Conservation (phyloP, 768 basidiomycete species). For the Russula brevipes region DNA sequence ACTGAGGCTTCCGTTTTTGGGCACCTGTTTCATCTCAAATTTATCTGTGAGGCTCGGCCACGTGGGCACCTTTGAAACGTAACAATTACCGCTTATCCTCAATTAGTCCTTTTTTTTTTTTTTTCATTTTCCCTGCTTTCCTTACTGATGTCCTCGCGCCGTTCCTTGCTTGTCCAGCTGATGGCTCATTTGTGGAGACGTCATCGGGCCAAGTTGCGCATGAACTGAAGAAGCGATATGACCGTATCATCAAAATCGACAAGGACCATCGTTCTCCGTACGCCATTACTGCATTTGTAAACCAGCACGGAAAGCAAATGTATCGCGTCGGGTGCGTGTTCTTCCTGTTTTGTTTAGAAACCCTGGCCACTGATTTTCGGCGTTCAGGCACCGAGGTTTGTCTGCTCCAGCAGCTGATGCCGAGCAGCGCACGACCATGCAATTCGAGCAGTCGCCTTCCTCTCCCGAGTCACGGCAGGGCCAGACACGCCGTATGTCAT, state of each 20-base stretch:
- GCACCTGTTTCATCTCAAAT: conserved; percentile 2
- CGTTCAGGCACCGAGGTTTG: conserved; percentile 51
- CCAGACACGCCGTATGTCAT: conserved; percentile 13
- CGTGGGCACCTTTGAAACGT: conserved; percentile 15
- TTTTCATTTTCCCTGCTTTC: conserved; percentile 8
- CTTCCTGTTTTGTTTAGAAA: neutral
- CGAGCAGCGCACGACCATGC: conserved; percentile 37
- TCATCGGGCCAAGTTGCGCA: conserved; percentile 70
- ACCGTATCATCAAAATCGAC: conserved; percentile 61
- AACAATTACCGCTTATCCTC: neutral
- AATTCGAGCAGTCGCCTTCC: conserved; percentile 19
- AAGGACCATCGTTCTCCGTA: conserved; percentile 69
- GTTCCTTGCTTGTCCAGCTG: conserved; percentile 40
- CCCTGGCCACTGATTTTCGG: neutral
- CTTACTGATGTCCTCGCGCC: conserved; percentile 8
- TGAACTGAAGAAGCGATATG: conserved; percentile 72
- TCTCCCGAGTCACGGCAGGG: conserved; percentile 4
- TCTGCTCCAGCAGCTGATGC: conserved; percentile 56
- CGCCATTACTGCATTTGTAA: conserved; percentile 75
- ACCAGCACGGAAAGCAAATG: conserved; percentile 73
- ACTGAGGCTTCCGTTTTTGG: conserved; percentile 9
- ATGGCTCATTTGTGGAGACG: conserved; percentile 76
- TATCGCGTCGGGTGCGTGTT: conserved; percentile 66
- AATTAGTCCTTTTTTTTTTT: conserved; percentile 7
- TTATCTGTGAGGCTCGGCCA: neutral